phyloP scores from a whole-genome alignment of 2,329 filamentous ascomycete genomes.

The Didymella keratinophila region DNA sequence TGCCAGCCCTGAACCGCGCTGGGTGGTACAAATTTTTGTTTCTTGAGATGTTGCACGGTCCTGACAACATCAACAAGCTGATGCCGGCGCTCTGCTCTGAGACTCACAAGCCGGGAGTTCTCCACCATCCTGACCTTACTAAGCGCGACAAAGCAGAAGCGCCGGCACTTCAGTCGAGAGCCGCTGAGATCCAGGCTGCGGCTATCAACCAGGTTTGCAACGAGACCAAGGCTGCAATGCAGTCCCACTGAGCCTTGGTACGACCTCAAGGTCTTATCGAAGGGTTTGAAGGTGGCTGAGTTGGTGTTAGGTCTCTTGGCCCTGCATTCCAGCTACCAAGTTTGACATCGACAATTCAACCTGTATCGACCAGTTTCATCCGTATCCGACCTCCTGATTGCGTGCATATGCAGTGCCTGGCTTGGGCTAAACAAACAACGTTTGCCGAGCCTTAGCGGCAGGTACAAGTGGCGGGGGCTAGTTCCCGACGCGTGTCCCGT shows the following conservation, averaged over 20 bases:
- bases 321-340: constrained; percentile 20
- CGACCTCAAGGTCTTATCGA: constrained; percentile 20
- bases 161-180: constrained; percentile 35
- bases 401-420: constrained; percentile 20
- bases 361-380: constrained; percentile 10
- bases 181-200: constrained; percentile 32
- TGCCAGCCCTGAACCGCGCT: constrained; percentile 47
- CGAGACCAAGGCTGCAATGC: constrained; percentile 40
- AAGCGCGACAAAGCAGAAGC: constrained; percentile 39
- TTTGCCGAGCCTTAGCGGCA: constrained; percentile 20
- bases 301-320: constrained; percentile 16
- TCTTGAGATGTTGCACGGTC: constrained; percentile 39
- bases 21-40: constrained; percentile 51
- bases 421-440: constrained; percentile 8
- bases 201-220: constrained; percentile 41
- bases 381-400: constrained; percentile 4
- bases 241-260: constrained; percentile 20
- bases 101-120: constrained; percentile 40
- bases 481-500: constrained; percentile 17
- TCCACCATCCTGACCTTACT: constrained; percentile 45
- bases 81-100: constrained; percentile 40
- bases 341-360: constrained; percentile 1
- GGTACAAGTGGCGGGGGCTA: constrained; percentile 28
- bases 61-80: constrained; percentile 40
- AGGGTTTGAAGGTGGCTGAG: constrained; percentile 24